phyloP scores from a whole-genome alignment of 306 rosid species.

The Prunus mongolica region DNA sequence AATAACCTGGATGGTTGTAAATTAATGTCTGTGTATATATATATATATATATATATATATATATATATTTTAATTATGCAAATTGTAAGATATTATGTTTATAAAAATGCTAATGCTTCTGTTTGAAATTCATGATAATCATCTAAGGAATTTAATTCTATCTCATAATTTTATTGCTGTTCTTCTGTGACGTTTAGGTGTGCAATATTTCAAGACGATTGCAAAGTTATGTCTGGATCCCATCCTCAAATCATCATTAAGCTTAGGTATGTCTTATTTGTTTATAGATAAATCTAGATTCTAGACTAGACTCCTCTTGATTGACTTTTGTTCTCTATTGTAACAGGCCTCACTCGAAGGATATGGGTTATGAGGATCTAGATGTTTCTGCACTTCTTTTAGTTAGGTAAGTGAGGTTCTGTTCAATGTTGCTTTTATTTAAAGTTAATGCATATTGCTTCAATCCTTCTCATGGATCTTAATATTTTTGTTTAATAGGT shows the following conservation, averaged over 20 bases:
- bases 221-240: conserved; percentile 49
- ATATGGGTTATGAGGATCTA: conserved; percentile 84
- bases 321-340: conserved; percentile 26
- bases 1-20: neutral
- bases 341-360: conserved; percentile 81
- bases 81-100: neutral
- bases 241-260: conserved; percentile 58
- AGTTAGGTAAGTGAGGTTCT: conserved; percentile 54
- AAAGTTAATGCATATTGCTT: neutral
- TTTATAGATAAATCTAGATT: neutral
- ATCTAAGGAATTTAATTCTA: neutral
- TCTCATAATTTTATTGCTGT: neutral
- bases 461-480: conserved; percentile 8
- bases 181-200: conserved; percentile 35
- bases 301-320: conserved; percentile 3
- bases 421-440: conserved; percentile 3
- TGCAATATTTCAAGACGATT: conserved; percentile 87
- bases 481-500: conserved; percentile 38
- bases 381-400: conserved; percentile 73
- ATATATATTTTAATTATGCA: neutral
- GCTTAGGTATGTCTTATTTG: conserved; percentile 49
- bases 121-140: neutral
- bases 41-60: no score
- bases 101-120: neutral
- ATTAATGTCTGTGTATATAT: neutral